phyloP scores from a whole-genome alignment of 805 yeast species.

The Torulaspora delbrueckii region DNA sequence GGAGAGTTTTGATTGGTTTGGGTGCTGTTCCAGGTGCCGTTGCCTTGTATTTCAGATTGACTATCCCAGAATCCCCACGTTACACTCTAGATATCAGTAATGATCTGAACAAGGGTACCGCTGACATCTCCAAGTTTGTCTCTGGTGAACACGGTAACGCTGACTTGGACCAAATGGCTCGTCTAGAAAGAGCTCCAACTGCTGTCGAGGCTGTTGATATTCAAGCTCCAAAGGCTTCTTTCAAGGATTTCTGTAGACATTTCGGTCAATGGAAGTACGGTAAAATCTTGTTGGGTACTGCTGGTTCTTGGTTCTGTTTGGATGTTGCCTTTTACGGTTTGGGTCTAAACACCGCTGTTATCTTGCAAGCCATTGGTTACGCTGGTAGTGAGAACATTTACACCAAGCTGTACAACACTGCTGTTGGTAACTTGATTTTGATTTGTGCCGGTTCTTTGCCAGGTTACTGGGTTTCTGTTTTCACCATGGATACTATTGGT shows the following conservation, averaged over 20 bases:
- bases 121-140: slow-evolving; percentile 49
- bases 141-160: slow-evolving; percentile 52
- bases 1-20: slow-evolving; percentile 87
- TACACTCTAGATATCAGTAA: slow-evolving; percentile 72
- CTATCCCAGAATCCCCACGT: slow-evolving; percentile 94
- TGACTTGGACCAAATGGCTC: slow-evolving; percentile 39
- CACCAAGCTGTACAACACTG: slow-evolving; percentile 62
- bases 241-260: slow-evolving; percentile 63
- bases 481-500: slow-evolving; percentile 75
- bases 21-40: slow-evolving; percentile 85
- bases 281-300: slow-evolving; percentile 81
- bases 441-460: slow-evolving; percentile 94
- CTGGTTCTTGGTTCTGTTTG: slow-evolving; percentile 85
- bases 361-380: slow-evolving; percentile 78
- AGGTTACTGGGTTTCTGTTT: slow-evolving; percentile 85
- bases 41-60: slow-evolving; percentile 86
- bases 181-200: slow-evolving; percentile 44
- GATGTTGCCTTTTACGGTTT: slow-evolving; percentile 91
- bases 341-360: slow-evolving; percentile 74
- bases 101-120: slow-evolving; percentile 52
- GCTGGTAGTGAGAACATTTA: slow-evolving; percentile 70
- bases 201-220: slow-evolving; percentile 39
- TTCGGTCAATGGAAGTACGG: slow-evolving; percentile 84
- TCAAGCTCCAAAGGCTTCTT: slow-evolving; percentile 76
- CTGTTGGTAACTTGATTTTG: slow-evolving; percentile 89